Percentiles rank a stretch among this genome's conserved stretches.
Conservation (phyloP, 257 asterid species). For the Solanum bukasovii region DNA sequence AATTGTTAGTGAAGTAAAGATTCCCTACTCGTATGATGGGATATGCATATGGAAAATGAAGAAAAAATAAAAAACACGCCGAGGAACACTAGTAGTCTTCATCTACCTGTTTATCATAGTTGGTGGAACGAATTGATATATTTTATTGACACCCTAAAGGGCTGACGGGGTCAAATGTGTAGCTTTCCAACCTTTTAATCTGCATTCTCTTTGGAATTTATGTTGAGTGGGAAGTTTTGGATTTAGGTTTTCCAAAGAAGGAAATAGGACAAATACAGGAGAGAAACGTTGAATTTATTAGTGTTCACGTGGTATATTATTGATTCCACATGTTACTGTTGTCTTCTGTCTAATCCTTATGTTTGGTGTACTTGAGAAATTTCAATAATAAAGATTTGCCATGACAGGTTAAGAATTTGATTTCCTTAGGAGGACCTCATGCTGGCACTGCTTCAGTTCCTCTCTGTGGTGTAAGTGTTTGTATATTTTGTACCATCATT, state of each 20-base stretch:
- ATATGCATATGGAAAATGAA: not conserved
- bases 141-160: not conserved
- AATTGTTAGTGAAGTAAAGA: not conserved
- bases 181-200: not conserved
- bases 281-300: not conserved
- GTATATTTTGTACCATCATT: not conserved
- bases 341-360: not conserved
- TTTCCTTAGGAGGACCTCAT: conserved; percentile 94
- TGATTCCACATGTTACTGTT: not conserved
- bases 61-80: not conserved
- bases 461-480: conserved; percentile 79
- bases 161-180: not conserved
- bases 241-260: not conserved
- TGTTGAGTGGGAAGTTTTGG: not conserved
- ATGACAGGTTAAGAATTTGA: conserved; percentile 65
- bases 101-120: not conserved
- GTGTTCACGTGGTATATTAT: not conserved
- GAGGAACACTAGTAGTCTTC: not conserved
- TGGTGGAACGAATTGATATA: not conserved
- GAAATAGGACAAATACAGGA: not conserved
- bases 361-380: conserved; percentile 5
- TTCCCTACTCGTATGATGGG: not conserved
- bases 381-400: not conserved
- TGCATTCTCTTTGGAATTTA: not conserved
- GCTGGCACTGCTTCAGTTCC: conserved; percentile 99